Conservation (phyloP, 192 early-diverging fungal species). For the Linnemannia elongata region DNA sequence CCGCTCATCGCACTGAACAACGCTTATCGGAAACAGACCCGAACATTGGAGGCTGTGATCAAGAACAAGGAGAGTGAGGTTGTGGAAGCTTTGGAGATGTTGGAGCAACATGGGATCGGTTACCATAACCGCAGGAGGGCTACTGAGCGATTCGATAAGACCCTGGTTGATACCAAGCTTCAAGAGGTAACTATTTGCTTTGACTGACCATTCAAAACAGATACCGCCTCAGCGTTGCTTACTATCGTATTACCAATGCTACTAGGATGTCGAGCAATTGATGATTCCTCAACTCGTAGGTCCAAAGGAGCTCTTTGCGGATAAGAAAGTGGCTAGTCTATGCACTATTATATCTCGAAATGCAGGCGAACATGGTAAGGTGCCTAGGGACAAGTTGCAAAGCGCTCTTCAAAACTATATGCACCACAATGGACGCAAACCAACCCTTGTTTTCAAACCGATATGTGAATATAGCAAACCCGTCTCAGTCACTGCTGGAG, state of each 20-base stretch:
- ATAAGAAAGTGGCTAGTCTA: conserved; percentile 6
- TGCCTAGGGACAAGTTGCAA: background rate
- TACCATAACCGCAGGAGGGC: conserved; percentile 37
- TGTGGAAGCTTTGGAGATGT: conserved; percentile 42
- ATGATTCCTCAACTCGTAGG: conserved; percentile 15
- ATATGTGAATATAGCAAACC: background rate
- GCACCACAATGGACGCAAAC: background rate
- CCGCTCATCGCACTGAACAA: conserved; percentile 41
- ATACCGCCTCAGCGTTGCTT: background rate
- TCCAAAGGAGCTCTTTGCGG: conserved; percentile 41
- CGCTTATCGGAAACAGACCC: conserved; percentile 33
- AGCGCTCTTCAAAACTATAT: background rate
- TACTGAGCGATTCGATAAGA: conserved; percentile 35
- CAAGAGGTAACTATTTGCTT: conserved; percentile 15
- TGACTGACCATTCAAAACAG: background rate
- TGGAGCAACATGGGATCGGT: conserved; percentile 35
- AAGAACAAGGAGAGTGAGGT: conserved; percentile 50
- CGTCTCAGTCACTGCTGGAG: background rate
- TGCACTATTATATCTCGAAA: conserved; percentile 33
- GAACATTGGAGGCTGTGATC: conserved; percentile 19
- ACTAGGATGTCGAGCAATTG: conserved; percentile 22
- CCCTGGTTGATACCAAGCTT: conserved; percentile 21
- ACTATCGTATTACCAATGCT: background rate
- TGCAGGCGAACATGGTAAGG: conserved; percentile 16
- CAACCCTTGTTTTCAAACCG: background rate